These are phyloP conservation scores for Ogataea pignaliae DNA, from an alignment of 805 yeast species.

Conservation along the genomic window DNA sequence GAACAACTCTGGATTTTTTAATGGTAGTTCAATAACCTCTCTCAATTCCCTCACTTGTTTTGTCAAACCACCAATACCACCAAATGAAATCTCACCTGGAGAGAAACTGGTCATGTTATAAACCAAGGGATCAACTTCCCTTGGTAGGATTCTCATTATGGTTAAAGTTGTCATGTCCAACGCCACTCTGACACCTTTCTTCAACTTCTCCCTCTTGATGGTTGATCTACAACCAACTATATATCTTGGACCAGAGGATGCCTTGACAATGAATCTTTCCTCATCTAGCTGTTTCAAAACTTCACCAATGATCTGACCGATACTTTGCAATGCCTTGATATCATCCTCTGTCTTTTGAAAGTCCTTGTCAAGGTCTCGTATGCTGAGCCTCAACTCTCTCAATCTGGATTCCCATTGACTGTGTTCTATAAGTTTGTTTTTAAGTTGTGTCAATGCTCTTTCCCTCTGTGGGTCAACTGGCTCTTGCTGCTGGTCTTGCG, in stretches of 20 bases:
- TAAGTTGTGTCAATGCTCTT: slow-evolving; percentile 71
- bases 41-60: slow-evolving; percentile 95
- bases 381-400: slow-evolving; percentile 75
- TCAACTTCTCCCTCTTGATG: slow-evolving; percentile 73
- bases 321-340: slow-evolving; percentile 93
- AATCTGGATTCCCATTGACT: slow-evolving; percentile 91
- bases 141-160: slow-evolving; percentile 93
- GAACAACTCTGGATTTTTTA: slow-evolving; percentile 95
- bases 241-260: slow-evolving; percentile 95
- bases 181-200: slow-evolving; percentile 95
- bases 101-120: slow-evolving; percentile 97
- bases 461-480: slow-evolving; percentile 41
- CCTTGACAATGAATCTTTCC: slow-evolving; percentile 92
- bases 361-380: slow-evolving; percentile 77
- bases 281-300: slow-evolving; percentile 92
- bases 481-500: slow-evolving; percentile 5
- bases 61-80: slow-evolving; percentile 91
- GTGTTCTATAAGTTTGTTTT: slow-evolving; percentile 85
- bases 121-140: slow-evolving; percentile 97
- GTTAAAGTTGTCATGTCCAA: slow-evolving; percentile 96
- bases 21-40: slow-evolving; percentile 95
- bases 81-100: slow-evolving; percentile 95
- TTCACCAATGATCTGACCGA: slow-evolving; percentile 96
- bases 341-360: slow-evolving; percentile 95
- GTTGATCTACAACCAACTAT: slow-evolving; percentile 97